These are phyloP conservation scores for Scytalidium lignicola DNA, from an alignment of 2,329 filamentous ascomycete species.

Conservation along the genomic window DNA sequence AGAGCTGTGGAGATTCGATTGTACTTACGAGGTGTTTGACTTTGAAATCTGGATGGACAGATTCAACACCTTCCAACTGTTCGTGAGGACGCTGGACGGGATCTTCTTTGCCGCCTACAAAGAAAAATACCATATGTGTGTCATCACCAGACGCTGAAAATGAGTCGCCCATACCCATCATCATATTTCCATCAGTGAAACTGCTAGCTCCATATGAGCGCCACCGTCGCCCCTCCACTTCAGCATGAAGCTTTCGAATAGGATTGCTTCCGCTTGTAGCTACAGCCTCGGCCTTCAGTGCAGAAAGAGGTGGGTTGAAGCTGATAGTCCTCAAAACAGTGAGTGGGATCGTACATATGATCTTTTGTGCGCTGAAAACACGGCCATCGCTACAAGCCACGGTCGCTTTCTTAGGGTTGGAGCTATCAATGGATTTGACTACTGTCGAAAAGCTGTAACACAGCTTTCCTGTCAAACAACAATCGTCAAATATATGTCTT, in stretches of 20 bases:
- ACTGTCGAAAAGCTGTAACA: neutral
- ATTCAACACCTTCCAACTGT: too few species aligned
- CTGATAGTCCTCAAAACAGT: conserved; percentile 14
- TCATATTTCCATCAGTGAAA: too few species aligned
- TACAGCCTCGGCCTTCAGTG: conserved; percentile 13
- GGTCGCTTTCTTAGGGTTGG: neutral
- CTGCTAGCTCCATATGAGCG: too few species aligned
- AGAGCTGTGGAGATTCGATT: too few species aligned
- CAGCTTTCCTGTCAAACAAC: neutral
- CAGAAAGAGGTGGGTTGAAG: conserved; percentile 24
- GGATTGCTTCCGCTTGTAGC: neutral
- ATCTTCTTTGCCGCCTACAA: neutral
- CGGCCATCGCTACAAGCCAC: conserved; percentile 5
- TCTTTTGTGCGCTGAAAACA: conserved; percentile 7
- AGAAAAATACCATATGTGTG: conserved; percentile 1
- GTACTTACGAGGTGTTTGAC: neutral
- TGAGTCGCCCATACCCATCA: too few species aligned
- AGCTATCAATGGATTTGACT: neutral
- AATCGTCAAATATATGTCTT: conserved; percentile 2
- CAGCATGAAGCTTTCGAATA: neutral
- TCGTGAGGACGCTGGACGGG: neutral
- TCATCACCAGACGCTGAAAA: neutral
- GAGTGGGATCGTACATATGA: conserved; percentile 19
- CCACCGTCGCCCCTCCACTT: neutral
- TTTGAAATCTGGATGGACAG: neutral